Base-by-base conservation (phyloP, 306 rosid genomes). In the Begonia masoniana region DNA sequence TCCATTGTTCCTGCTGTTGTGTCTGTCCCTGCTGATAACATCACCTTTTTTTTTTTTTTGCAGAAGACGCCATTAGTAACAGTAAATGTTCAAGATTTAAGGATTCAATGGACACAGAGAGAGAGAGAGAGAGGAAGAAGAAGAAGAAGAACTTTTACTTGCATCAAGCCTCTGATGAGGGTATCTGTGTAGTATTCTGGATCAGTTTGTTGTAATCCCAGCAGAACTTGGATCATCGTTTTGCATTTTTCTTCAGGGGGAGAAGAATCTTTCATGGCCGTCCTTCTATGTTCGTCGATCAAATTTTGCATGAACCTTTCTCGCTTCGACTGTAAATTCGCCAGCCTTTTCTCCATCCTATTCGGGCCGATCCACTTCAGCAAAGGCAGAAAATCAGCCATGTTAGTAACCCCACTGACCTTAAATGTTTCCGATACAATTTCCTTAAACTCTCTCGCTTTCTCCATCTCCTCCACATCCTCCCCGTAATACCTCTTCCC, bases 361-460 rank as follows among this genome's bases (percentile, higher is more conserved):
- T 41, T 58, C 5, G 14, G 4, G 24, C 67, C 65, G 4, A 59
- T 26, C 16, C 58, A 70, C 41, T 63, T 60, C 14, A 59, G 8
- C 50, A 56, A 12, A 1, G 80, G 76, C 15, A 70, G 9, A 19
- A 62, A 75, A 39, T 70, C 80, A 15, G 55, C 70, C 39, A 66
- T 17, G 7, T 65, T 74, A 0, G 70, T 59, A 48, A 61, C 68
- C 13, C 68, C 76, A 60, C 70, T 68, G 52, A 66, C 15, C 8
- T 46, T 7, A 54, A 70, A 66, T 12, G 62, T 63, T 55, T 62
- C 65, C 0, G 4, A 46, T 60, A 66, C 73, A 12, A 75, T 55
- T 11, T 70, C 59, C 16, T 57, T 31, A 8, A 70, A 65, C 58
- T 15, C 41, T 17, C 50, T 62, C 2, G 68, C 71, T 46, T 64